Base-by-base conservation (phyloP, 2,329 filamentous ascomycete genomes). In the Beauveria sp. region DNA sequence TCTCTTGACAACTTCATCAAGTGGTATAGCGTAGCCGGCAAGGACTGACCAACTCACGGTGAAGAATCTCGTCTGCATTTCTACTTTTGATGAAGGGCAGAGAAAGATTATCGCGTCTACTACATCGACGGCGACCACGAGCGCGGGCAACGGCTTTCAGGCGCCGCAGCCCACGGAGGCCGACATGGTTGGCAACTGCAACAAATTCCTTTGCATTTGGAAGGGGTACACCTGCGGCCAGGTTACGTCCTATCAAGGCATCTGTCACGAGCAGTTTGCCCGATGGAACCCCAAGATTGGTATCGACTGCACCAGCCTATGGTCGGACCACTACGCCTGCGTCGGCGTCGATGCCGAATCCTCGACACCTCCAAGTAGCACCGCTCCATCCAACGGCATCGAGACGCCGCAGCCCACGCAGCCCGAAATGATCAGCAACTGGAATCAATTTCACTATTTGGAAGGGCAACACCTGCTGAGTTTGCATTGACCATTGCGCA, bases 231-330 rank as follows among this genome's bases (percentile, higher is more conserved):
- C 43, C 43, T 46, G 43, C 43, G 10, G 43, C 43, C 16, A 46
- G 43, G 8, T 46, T 46, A 18, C 18, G 18, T 18, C 43, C 20
- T 18, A 46, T 20, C 16, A 46, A 6, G 9, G 43, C 26, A 28
- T 28, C 7, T 8, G 6, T 28, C 26, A 46, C 8, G 43, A 18
- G 43, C 18, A 56, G 16, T 42, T 56, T 3, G n/a, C 28, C 26
- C 16, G 28, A 14, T 56, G 53, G 62, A 64, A 64, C 26, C 62
- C 58, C 16, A 42, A 49, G 2, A 51, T 63, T 12, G 48, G 49
- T 3, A 45, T 40, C 18, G 26, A 48, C 28, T 62, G 53, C 46
- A 6, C 4, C 7, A 40, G 16, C 12, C 26, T 63, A 6, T 57
- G 53, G 58, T 5, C 34, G 9, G 55, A 60, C 20, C 55, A 60